phyloP scores from a whole-genome alignment of 352 stramenopile species.

The Elongisporangium anandrum region DNA sequence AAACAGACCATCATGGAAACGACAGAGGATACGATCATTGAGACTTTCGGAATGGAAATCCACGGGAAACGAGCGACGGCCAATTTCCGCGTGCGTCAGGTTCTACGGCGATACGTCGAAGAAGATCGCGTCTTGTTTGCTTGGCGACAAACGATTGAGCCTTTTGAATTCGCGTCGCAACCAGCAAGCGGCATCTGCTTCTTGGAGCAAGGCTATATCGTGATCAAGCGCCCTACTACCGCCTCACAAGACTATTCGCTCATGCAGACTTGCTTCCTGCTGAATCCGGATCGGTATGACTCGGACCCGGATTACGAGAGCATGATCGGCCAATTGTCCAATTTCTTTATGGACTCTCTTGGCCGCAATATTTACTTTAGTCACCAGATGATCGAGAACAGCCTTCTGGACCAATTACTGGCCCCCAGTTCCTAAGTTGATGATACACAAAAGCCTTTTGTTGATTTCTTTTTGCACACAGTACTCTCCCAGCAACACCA shows the following conservation, averaged over 20 bases:
- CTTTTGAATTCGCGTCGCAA: slow-evolving; percentile 22
- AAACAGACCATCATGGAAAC: no score
- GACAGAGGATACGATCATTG: slow-evolving; percentile 31
- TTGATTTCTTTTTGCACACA: no score
- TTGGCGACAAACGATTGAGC: slow-evolving; percentile 30
- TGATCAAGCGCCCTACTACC: slow-evolving; percentile 34
- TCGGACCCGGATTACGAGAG: slow-evolving; percentile 8
- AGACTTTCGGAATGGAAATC: slow-evolving; percentile 49
- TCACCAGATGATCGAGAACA: slow-evolving; percentile 49
- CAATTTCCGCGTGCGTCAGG: slow-evolving; percentile 44
- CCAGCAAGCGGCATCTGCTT: slow-evolving; percentile 20
- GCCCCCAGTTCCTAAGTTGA: no score
- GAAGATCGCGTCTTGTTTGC: slow-evolving; percentile 43
- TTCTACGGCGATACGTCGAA: slow-evolving; percentile 49
- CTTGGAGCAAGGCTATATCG: slow-evolving; percentile 30
- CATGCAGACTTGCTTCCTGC: slow-evolving; percentile 53
- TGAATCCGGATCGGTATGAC: slow-evolving; percentile 19
- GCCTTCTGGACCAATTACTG: slow-evolving; percentile 23
- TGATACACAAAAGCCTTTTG: no score
- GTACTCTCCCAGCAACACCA: no score
- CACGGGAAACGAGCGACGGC: slow-evolving; percentile 34
- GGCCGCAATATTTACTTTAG: slow-evolving; percentile 29
- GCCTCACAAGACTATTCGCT: slow-evolving; percentile 27
- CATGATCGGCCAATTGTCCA: slow-evolving; percentile 17
- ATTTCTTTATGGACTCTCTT: slow-evolving; percentile 32